Percentiles rank a stretch among this genome's conserved stretches.
phyloP scores from a whole-genome alignment of 768 basidiomycete genomes.

The Rhodotorula paludigena region DNA sequence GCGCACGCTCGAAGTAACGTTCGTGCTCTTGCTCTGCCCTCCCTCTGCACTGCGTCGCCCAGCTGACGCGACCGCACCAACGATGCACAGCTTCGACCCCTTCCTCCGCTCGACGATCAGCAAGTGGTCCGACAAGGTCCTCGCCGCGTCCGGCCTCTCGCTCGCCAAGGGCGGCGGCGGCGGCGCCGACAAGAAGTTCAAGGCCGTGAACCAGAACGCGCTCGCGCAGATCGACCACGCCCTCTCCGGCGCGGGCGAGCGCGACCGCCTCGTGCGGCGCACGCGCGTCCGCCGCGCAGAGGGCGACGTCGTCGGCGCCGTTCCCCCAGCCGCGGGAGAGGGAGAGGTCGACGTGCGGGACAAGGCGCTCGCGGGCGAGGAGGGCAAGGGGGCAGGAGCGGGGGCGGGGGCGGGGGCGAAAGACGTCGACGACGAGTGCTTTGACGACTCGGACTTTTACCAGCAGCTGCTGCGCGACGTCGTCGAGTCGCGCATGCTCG shows the following conservation, averaged over 20 bases:
- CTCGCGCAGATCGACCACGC: constrained; percentile 40
- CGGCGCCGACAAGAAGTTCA: constrained; percentile 56
- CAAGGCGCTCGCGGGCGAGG: background rate
- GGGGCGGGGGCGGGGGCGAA: background rate
- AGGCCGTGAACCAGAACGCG: constrained; percentile 53
- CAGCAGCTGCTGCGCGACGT: constrained; percentile 85
- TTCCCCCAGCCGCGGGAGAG: constrained; percentile 12
- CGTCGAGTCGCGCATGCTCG: constrained; percentile 61
- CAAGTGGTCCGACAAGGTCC: constrained; percentile 96
- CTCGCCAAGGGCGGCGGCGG: constrained; percentile 55
- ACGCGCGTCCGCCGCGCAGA: constrained; percentile 56
- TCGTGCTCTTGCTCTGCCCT: constrained; percentile 7
- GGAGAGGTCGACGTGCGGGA: constrained; percentile 21
- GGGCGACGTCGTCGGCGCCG: constrained; percentile 52
- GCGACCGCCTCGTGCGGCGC: constrained; percentile 51
- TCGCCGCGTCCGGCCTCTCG: constrained; percentile 74
- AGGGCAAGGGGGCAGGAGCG: constrained; percentile 35
- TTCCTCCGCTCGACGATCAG: constrained; percentile 72
- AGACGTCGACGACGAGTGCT: constrained; percentile 49
- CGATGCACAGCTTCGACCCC: constrained; percentile 48
- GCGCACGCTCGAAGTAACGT: constrained; percentile 17
- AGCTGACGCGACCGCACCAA: background rate
- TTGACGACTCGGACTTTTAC: constrained; percentile 90
- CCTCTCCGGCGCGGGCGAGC: constrained; percentile 46
- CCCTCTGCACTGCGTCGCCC: background rate